Percentiles rank a stretch among this genome's conserved stretches.
Evolutionary conservation across 306 rosid genomes (phyloP).

Genomic region (Notholithocarpus densiflorus): DNA sequence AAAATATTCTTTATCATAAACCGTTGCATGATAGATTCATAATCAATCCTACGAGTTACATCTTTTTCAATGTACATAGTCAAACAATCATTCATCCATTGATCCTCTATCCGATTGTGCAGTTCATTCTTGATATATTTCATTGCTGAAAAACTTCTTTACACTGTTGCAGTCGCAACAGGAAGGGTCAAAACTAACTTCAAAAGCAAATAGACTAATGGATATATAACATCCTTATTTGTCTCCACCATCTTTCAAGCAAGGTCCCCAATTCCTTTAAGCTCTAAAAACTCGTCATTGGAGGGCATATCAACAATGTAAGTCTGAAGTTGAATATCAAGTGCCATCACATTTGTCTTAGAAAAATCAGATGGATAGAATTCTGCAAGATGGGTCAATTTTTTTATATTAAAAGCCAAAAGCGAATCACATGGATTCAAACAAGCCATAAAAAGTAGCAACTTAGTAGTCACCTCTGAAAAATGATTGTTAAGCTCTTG

Average conservation of each 20-base stretch:
- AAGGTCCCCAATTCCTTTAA: conserved; percentile 6
- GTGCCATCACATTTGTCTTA: not conserved
- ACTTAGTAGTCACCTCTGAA: not conserved
- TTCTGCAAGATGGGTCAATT: not conserved
- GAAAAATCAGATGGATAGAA: conserved; percentile 14
- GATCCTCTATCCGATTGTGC: too few relatives aligned
- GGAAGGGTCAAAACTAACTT: too few relatives aligned
- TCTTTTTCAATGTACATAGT: too few relatives aligned
- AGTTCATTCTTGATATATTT: too few relatives aligned
- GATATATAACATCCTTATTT: too few relatives aligned
- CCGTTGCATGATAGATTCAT: too few relatives aligned
- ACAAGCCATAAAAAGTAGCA: conserved; percentile 13
- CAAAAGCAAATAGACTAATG: too few relatives aligned
- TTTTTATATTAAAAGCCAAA: not conserved
- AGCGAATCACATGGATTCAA: not conserved
- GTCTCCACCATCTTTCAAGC: not conserved
- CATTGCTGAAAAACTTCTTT: too few relatives aligned
- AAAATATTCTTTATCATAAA: too few relatives aligned
- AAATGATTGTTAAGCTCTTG: conserved; percentile 10
- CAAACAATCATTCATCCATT: too few relatives aligned
- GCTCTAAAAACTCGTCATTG: not conserved
- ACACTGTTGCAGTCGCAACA: too few relatives aligned
- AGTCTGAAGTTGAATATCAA: conserved; percentile 13
- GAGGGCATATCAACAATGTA: not conserved
- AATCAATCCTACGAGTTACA: too few relatives aligned